Conservation (phyloP, 1,284 basidiomycete species). For the Ceratobasidium sp. region DNA sequence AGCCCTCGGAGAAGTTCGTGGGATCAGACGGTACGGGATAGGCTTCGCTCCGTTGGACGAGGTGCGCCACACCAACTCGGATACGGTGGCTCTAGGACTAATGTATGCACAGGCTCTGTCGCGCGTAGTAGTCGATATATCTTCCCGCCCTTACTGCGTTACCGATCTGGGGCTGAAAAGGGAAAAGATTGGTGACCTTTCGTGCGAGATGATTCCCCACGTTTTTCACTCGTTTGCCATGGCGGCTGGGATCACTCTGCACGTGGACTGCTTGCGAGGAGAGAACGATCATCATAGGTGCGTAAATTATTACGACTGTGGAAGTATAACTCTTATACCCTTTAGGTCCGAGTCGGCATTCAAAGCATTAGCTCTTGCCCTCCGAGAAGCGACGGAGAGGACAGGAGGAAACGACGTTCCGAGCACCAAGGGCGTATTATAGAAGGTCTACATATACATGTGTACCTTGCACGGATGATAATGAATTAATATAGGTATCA, state of each 20-base stretch:
- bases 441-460: conserved; percentile 34
- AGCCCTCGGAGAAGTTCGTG: conserved; percentile 92
- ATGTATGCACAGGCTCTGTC: conserved; percentile 76
- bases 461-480: too few relatives aligned
- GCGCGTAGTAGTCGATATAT: conserved; percentile 96
- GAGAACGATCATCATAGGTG: conserved; percentile 98
- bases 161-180: conserved; percentile 88
- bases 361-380: conserved; percentile 95
- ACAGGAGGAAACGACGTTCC: conserved; percentile 94
- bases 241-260: conserved; percentile 87
- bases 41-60: conserved; percentile 98
- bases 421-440: conserved; percentile 94
- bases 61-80: conserved; percentile 57
- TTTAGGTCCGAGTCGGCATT: conserved; percentile 92
- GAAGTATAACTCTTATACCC: neutral
- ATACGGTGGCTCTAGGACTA: neutral
- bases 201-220: conserved; percentile 97
- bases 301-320: conserved; percentile 48
- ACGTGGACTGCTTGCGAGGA: conserved; percentile 92
- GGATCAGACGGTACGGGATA: conserved; percentile 94
- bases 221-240: conserved; percentile 93
- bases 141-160: conserved; percentile 94
- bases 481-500: too few relatives aligned
- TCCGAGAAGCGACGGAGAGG: conserved; percentile 88
- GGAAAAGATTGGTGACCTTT: conserved; percentile 97